Evolutionary conservation across 352 stramenopile species (phyloP).

Genomic region (Globisporangium nagaii): DNA sequence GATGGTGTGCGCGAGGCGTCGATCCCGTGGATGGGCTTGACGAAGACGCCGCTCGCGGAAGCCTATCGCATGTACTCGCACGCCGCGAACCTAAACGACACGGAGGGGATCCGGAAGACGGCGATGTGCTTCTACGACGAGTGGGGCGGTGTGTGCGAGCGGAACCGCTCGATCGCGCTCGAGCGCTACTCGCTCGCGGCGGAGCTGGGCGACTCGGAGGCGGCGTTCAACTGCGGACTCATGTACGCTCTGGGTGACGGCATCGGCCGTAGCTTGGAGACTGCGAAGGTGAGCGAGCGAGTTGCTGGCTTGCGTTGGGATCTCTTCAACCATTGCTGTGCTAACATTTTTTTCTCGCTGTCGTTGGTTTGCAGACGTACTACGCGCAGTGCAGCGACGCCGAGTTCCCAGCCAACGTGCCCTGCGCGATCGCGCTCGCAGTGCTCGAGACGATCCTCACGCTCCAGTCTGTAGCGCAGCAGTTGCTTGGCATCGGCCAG

Average conservation of each 20-base stretch:
- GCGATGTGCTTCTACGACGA: constrained; percentile 57
- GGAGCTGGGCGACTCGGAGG: constrained; percentile 49
- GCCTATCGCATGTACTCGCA: constrained; percentile 50
- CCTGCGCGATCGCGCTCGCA: constrained; percentile 38
- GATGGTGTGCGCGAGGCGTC: constrained; percentile 3
- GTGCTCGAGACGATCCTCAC: constrained; percentile 22
- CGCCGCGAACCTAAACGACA: constrained; percentile 58
- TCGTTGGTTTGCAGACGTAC: constrained; percentile 18
- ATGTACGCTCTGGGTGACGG: constrained; percentile 54
- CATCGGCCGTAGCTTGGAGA: constrained; percentile 27
- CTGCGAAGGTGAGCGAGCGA: constrained; percentile 21
- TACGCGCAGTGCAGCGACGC: constrained; percentile 45
- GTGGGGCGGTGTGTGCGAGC: constrained; percentile 47
- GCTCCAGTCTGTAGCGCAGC: constrained; percentile 2
- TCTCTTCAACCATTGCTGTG: neutral
- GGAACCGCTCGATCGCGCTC: constrained; percentile 47
- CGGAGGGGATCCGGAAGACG: constrained; percentile 63
- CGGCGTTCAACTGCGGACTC: constrained; percentile 52
- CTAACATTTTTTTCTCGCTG: neutral
- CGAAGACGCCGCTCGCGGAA: constrained; percentile 31
- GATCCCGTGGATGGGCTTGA: constrained; percentile 18
- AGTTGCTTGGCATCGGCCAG: neutral
- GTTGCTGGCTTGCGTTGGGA: neutral
- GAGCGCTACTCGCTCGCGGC: constrained; percentile 48
- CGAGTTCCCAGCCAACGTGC: constrained; percentile 57